Conservation (phyloP, 2,329 filamentous ascomycete genomes). For the Diaporthe batatas region DNA sequence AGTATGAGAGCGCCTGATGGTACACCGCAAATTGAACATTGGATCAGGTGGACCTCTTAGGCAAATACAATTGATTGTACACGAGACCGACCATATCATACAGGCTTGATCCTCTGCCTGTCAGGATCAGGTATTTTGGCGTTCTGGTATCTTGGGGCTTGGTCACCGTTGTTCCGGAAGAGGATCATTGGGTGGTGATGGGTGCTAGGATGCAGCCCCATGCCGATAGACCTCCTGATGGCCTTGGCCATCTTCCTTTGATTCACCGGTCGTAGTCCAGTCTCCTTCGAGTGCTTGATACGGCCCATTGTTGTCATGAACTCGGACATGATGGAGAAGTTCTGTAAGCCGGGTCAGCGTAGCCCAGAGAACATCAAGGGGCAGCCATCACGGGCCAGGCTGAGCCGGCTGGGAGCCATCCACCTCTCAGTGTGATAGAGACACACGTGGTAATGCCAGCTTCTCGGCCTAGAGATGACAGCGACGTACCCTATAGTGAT, state of each 20-base stretch:
- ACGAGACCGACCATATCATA: constrained; percentile 23
- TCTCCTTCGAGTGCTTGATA: constrained; percentile 82
- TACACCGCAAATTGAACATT: neutral
- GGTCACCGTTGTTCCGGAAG: too few species aligned
- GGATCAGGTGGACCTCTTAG: constrained; percentile 15
- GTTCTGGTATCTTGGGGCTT: constrained; percentile 42
- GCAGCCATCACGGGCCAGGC: neutral
- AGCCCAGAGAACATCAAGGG: neutral
- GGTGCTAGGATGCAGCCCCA: constrained; percentile 92
- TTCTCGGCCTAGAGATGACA: constrained; percentile 14
- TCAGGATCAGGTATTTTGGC: constrained; percentile 33
- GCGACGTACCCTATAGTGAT: constrained; percentile 84
- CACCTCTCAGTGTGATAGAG: neutral
- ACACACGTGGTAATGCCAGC: neutral
- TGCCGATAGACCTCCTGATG: constrained; percentile 86
- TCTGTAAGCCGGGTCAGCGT: constrained; percentile 66
- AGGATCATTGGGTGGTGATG: constrained; percentile 90
- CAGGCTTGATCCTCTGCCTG: constrained; percentile 33
- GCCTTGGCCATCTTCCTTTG: constrained; percentile 95
- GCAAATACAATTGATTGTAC: constrained; percentile 39
- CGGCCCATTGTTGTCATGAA: constrained; percentile 88
- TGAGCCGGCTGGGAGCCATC: neutral
- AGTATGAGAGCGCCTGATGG: constrained; percentile 8
- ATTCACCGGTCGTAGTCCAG: constrained; percentile 87
- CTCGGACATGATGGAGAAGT: constrained; percentile 91